Base-by-base conservation (phyloP, 371 early-diverging fungal genomes). In the Racocetra persica region DNA sequence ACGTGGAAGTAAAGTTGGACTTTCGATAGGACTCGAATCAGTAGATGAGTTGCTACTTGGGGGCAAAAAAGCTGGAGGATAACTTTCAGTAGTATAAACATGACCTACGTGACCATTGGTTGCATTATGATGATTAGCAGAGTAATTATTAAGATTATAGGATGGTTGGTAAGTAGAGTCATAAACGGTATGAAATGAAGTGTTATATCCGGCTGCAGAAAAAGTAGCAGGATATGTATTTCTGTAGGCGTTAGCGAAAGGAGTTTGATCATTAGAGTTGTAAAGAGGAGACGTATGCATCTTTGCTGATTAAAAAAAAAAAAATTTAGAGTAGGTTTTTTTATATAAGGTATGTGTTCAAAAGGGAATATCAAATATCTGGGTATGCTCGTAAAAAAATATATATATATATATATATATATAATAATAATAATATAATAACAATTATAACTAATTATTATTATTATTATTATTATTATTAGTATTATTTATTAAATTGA, bases 1-100 rank as follows among this genome's bases (percentile, higher is more conserved):
- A 24, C 20, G 22, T 49, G 52, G 72, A 26, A 71, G 26, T 32
- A 52, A 71, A 24, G 51, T 26, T 20, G 72, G 52, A 69, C 69
- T 69, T 41, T 22, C 69, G 22, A 69, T 69, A n/a, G 69, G 69
- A 69, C 69, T 69, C 14, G 69, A 69, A 14, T 69, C 69, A 52
- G 72, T 22, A 26, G 72, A 71, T 54, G 72, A 71, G 28, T 28
- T 28, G 8, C 28, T 28, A 4, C 32, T 28, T 24, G 63, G 11
- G 28, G 72, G 72, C 16, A 71, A 51, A n/a, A 71, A 71, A 49
- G 52, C 32, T 14, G 54, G 52, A 16, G 72, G 72, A 32, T 71
- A 71, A 52, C 24, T 71, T 24, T 71, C 72, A 11, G 72, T 71
- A 16, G 72, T 71, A 24, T 71, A 71, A 26, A 71, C 72, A 22